Evolutionary conservation across 2,329 filamentous ascomycete genomes (phyloP).

Genomic region (Blastomyces silverae): DNA sequence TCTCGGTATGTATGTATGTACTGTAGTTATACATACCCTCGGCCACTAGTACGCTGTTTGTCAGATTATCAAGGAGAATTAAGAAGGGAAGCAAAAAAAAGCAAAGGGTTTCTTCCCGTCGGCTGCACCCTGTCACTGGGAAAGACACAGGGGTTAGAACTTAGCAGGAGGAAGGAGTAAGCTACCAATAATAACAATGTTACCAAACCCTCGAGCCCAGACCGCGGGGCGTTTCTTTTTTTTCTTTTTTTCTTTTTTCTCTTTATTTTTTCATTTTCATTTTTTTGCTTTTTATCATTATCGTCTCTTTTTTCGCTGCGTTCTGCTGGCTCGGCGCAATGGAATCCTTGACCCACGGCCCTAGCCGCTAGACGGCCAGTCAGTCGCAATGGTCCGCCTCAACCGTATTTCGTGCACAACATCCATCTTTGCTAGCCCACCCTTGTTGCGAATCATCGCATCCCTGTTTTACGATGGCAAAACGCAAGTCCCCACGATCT

Average conservation of each 20-base stretch:
- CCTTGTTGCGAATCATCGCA: constrained; percentile 18
- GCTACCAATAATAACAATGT: background rate
- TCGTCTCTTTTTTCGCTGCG: constrained; percentile 5
- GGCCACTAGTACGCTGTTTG: background rate
- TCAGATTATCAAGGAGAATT: background rate
- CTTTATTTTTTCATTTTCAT: background rate
- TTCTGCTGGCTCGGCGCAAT: constrained; percentile 6
- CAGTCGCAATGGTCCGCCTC: constrained; percentile 8
- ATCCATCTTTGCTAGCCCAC: constrained; percentile 8
- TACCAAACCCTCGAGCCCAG: background rate
- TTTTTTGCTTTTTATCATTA: background rate
- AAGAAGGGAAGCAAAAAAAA: background rate
- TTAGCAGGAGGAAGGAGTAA: background rate
- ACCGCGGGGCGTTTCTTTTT: background rate
- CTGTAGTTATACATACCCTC: background rate
- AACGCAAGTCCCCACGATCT: constrained; percentile 29
- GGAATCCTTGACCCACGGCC: constrained; percentile 8
- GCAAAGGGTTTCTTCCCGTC: background rate
- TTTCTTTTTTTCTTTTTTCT: background rate
- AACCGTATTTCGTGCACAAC: constrained; percentile 12
- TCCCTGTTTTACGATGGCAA: constrained; percentile 20
- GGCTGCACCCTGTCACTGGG: constrained; percentile 4
- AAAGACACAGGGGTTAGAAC: background rate
- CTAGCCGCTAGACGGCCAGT: constrained; percentile 3
- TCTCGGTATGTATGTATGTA: no score